These are phyloP conservation scores for Fistulinella cinereoalba DNA, from an alignment of 1,284 basidiomycete species.

Conservation along the genomic window DNA sequence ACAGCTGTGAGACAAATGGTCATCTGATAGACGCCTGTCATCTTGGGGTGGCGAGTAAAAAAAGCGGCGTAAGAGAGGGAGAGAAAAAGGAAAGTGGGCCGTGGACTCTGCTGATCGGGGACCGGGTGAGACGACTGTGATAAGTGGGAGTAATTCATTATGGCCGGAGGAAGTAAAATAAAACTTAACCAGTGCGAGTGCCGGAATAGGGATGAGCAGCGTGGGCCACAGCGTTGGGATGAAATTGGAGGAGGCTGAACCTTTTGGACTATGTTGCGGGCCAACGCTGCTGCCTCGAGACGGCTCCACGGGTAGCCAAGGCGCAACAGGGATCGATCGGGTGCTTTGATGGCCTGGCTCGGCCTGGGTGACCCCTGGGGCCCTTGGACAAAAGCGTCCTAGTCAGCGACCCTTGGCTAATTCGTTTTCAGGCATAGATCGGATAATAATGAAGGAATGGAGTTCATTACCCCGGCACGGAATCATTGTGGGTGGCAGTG, in stretches of 20 bases:
- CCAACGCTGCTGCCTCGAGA: constrained; percentile 26
- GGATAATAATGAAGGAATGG: neutral
- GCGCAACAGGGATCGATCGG: constrained; percentile 17
- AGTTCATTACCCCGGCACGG: too few species aligned
- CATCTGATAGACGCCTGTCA: constrained; percentile 12
- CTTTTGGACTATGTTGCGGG: constrained; percentile 6
- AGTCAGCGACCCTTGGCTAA: too few species aligned
- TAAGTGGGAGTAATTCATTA: too few species aligned
- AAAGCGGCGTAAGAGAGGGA: neutral
- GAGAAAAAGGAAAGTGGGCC: neutral
- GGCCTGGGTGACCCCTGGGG: constrained; percentile 1
- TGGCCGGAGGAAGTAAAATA: constrained; percentile 12
- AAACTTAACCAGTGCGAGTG: neutral
- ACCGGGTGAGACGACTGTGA: neutral
- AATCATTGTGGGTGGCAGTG: too few species aligned
- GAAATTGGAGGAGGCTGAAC: constrained; percentile 10
- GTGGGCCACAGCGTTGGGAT: constrained; percentile 4
- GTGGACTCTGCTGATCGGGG: too few species aligned
- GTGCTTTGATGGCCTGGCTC: constrained; percentile 11
- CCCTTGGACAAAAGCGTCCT: neutral
- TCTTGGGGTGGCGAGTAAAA: constrained; percentile 1
- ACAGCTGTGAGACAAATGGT: constrained; percentile 8
- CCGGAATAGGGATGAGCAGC: constrained; percentile 5
- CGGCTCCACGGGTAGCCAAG: constrained; percentile 3
- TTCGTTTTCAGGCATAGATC: too few species aligned